phyloP scores from a whole-genome alignment of 208 protist genomes.

The Acanthamoeba healyi region DNA sequence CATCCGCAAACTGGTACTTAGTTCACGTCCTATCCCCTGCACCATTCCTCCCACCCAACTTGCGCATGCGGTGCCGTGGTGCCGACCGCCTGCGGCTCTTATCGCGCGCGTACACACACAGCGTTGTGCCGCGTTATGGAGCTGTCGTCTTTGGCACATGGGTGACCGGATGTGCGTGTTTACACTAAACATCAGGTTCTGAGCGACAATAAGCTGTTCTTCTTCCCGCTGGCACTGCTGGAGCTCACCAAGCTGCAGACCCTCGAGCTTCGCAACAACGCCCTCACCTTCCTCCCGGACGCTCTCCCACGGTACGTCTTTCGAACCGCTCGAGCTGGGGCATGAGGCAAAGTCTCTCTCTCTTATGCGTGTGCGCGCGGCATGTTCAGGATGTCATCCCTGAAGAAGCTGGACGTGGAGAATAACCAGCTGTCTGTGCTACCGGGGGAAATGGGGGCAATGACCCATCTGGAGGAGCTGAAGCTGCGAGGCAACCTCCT shows the following conservation, averaged over 20 bases:
- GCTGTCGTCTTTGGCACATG: too few species aligned
- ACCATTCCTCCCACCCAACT: too few species aligned
- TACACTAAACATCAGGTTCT: background rate
- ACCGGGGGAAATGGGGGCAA: slow-evolving; percentile 61
- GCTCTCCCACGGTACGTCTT: background rate
- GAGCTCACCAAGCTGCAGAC: slow-evolving; percentile 59
- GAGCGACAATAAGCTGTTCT: slow-evolving; percentile 76
- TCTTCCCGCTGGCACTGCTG: slow-evolving; percentile 57
- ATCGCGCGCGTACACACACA: too few species aligned
- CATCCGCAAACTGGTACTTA: slow-evolving; percentile 20
- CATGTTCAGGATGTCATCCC: background rate
- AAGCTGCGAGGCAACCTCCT: slow-evolving; percentile 63
- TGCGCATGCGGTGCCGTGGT: too few species aligned
- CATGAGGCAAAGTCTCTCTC: background rate
- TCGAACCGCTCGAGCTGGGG: background rate
- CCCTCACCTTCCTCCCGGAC: slow-evolving; percentile 37
- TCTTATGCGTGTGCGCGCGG: background rate
- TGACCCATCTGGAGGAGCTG: slow-evolving; percentile 65
- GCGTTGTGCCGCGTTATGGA: too few species aligned
- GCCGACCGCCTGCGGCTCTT: too few species aligned
- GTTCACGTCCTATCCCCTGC: background rate
- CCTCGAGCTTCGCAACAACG: slow-evolving; percentile 63
- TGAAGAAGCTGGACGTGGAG: slow-evolving; percentile 73
- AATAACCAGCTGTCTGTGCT: slow-evolving; percentile 61
- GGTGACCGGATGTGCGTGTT: background rate